A percentile compares a stretch with the other conserved stretches of the same genome.
phyloP scores from a whole-genome alignment of 2,329 filamentous ascomycete species.

The Diaporthe citriasiana region DNA sequence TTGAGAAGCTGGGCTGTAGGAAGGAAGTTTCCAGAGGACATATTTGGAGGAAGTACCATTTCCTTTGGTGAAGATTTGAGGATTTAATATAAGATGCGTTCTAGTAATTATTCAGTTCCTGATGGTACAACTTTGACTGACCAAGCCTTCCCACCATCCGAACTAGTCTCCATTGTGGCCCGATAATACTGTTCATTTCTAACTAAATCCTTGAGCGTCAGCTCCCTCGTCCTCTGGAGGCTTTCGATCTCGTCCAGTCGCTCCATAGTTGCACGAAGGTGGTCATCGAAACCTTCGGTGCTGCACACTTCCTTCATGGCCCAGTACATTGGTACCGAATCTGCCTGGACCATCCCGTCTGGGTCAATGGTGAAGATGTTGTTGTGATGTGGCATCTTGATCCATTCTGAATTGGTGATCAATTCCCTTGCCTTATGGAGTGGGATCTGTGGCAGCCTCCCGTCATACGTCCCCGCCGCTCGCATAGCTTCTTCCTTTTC shows the following conservation, averaged over 20 bases:
- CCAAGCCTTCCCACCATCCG: slow-evolving; percentile 6
- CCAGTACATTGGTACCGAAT: slow-evolving; percentile 70
- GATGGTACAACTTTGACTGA: slow-evolving; percentile 5
- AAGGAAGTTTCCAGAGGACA: background rate
- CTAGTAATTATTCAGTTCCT: background rate
- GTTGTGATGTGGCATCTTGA: slow-evolving; percentile 67
- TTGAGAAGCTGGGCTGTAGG: background rate
- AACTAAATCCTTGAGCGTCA: slow-evolving; percentile 64
- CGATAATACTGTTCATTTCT: background rate
- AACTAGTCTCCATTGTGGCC: background rate
- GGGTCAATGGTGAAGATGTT: slow-evolving; percentile 72
- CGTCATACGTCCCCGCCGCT: slow-evolving; percentile 46
- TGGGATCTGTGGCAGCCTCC: slow-evolving; percentile 65
- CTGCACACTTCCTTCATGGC: slow-evolving; percentile 68
- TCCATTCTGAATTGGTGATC: slow-evolving; percentile 71
- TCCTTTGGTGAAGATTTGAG: too few species aligned
- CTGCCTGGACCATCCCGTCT: slow-evolving; percentile 67
- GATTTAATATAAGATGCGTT: background rate
- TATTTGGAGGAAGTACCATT: background rate
- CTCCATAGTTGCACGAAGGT: slow-evolving; percentile 65
- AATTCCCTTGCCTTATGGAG: slow-evolving; percentile 64
- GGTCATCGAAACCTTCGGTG: slow-evolving; percentile 65
- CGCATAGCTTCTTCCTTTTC: slow-evolving; percentile 58
- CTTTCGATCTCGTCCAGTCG: slow-evolving; percentile 68
- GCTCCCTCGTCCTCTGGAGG: slow-evolving; percentile 66